Percentiles rank a stretch among this genome's conserved stretches.
Conservation (phyloP, 495 filamentous ascomycete genomes). For the Penicillium paradoxum region DNA sequence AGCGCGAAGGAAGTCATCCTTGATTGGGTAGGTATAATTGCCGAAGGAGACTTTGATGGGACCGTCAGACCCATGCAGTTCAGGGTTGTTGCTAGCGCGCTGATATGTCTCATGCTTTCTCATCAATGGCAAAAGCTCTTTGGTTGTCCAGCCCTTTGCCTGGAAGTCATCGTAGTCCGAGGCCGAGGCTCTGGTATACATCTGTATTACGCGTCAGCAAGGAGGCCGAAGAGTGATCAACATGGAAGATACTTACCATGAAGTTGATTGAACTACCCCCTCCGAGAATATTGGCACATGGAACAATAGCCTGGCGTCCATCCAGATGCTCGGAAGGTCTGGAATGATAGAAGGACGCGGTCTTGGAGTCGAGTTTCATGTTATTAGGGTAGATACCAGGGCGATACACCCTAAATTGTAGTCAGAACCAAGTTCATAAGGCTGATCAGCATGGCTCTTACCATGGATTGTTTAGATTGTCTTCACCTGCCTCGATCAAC, state of each 20-base stretch:
- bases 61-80: constrained; percentile 72
- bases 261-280: constrained; percentile 81
- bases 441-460: constrained; percentile 9
- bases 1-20: constrained; percentile 77
- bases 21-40: constrained; percentile 66
- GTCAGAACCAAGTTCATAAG: not conserved
- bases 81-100: constrained; percentile 66
- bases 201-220: constrained; percentile 38
- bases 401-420: constrained; percentile 53
- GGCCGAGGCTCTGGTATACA: constrained; percentile 79
- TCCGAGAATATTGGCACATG: constrained; percentile 72
- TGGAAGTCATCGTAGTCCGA: constrained; percentile 84
- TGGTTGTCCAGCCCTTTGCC: constrained; percentile 73
- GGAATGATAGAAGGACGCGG: constrained; percentile 79
- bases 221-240: not conserved
- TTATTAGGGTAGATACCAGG: constrained; percentile 75
- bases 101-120: constrained; percentile 84
- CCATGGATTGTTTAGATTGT: constrained; percentile 80
- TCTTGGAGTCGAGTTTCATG: constrained; percentile 82
- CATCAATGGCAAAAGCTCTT: constrained; percentile 76
- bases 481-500: constrained; percentile 74
- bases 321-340: constrained; percentile 67
- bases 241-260: constrained; percentile 47
- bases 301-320: constrained; percentile 70
- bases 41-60: constrained; percentile 86